phyloP scores from a whole-genome alignment of 768 basidiomycete genomes.

The Nidularia sp. region DNA sequence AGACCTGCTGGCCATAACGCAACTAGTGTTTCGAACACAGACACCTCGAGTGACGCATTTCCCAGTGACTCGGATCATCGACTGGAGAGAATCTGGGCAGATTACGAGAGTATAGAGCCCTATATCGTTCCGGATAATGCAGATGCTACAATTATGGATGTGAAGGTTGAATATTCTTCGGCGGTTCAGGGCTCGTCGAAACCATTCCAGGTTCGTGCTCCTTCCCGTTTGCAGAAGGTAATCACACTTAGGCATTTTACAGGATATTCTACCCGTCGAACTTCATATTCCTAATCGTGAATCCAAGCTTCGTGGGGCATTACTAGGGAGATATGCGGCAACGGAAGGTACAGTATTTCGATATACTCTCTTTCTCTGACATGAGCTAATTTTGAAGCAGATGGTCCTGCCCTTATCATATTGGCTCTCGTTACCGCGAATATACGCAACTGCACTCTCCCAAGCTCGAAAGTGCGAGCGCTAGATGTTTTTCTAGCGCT shows the following conservation, averaged over 20 bases:
- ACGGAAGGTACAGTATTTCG: conserved; percentile 46
- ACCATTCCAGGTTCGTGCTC: conserved; percentile 52
- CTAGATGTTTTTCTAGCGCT: conserved; percentile 86
- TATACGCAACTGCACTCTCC: conserved; percentile 80
- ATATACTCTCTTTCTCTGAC: not conserved
- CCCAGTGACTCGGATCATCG: conserved; percentile 83
- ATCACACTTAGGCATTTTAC: not conserved
- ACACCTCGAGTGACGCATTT: conserved; percentile 34
- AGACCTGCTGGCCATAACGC: conserved; percentile 17
- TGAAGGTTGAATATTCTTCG: conserved; percentile 55
- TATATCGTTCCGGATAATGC: conserved; percentile 49
- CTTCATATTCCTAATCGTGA: conserved; percentile 71
- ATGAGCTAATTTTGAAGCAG: conserved; percentile 29
- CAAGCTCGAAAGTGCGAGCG: conserved; percentile 81
- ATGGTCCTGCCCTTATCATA: conserved; percentile 87
- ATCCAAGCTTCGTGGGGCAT: conserved; percentile 42
- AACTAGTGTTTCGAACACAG: conserved; percentile 10
- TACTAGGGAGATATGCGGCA: conserved; percentile 48
- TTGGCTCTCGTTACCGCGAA: conserved; percentile 86
- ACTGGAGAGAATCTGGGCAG: conserved; percentile 81
- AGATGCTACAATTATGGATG: conserved; percentile 46
- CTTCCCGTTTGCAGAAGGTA: not conserved
- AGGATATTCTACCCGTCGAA: conserved; percentile 80
- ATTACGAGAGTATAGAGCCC: conserved; percentile 80
- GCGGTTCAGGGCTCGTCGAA: conserved; percentile 29